Evolutionary conservation across 805 yeast genomes (phyloP).

Genomic region (Saturnispora gosingensis): DNA sequence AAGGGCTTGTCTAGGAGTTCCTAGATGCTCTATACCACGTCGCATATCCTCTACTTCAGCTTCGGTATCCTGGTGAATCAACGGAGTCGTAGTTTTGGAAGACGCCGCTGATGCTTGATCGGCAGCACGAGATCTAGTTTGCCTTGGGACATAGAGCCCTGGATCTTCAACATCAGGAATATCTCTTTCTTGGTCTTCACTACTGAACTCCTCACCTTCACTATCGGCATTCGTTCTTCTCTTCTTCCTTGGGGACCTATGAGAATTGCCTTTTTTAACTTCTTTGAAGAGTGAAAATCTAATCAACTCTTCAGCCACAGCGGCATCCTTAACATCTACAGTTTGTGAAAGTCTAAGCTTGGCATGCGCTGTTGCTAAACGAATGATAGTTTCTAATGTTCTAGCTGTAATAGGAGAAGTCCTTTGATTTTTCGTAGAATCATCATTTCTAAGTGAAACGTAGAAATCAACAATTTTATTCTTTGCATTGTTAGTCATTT

Average conservation of each 20-base stretch:
- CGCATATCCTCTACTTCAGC: conserved; percentile 19
- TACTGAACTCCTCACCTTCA: conserved; percentile 10
- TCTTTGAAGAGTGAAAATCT: conserved; percentile 84
- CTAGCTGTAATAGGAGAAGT: conserved; percentile 98
- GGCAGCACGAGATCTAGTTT: conserved; percentile 11
- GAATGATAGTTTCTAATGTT: conserved; percentile 90
- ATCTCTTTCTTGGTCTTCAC: conserved; percentile 15
- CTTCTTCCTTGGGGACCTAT: conserved; percentile 29
- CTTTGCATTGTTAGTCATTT: conserved; percentile 65
- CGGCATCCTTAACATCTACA: conserved; percentile 70
- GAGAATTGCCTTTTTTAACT: conserved; percentile 27
- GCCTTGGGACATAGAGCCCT: conserved; percentile 6
- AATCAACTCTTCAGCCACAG: conserved; percentile 74
- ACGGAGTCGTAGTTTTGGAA: not conserved
- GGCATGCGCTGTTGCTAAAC: conserved; percentile 94
- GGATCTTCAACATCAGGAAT: conserved; percentile 11
- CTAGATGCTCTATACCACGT: conserved; percentile 19
- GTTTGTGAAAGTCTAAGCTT: conserved; percentile 78
- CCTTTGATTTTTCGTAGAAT: conserved; percentile 48
- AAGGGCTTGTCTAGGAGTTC: not conserved
- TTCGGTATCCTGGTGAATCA: conserved; percentile 21
- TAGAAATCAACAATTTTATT: conserved; percentile 74
- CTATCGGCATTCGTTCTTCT: conserved; percentile 20
- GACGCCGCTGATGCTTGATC: not conserved
- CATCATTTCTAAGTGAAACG: conserved; percentile 72